These are phyloP conservation scores for Leccinellum luteum DNA, from an alignment of 768 basidiomycete genomes.

Conservation along the genomic window DNA sequence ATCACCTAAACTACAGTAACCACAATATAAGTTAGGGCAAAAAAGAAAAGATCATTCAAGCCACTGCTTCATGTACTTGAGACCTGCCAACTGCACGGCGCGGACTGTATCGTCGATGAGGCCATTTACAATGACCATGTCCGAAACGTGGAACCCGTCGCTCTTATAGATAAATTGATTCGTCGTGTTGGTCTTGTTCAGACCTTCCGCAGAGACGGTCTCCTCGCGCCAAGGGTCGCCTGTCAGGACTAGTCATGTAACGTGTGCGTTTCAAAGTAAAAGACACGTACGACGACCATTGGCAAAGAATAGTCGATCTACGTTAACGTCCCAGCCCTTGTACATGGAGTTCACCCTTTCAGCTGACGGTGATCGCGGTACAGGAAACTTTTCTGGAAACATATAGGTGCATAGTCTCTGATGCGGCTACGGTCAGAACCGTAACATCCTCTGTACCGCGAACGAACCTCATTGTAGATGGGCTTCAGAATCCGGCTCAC, in stretches of 20 bases:
- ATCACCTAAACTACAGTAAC: neutral
- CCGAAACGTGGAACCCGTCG: slow-evolving; percentile 70
- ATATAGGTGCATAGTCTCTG: slow-evolving; percentile 70
- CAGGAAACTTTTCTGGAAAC: slow-evolving; percentile 60
- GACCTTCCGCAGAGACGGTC: slow-evolving; percentile 58
- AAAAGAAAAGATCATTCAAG: slow-evolving; percentile 25
- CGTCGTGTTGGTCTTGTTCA: slow-evolving; percentile 44
- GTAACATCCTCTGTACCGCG: neutral
- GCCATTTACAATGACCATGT: slow-evolving; percentile 44
- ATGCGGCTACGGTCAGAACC: neutral
- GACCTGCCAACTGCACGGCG: slow-evolving; percentile 51
- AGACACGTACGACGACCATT: slow-evolving; percentile 58
- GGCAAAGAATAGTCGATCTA: slow-evolving; percentile 63
- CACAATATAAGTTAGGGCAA: neutral
- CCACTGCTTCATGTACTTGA: slow-evolving; percentile 57
- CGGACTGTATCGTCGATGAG: slow-evolving; percentile 48
- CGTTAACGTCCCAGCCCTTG: slow-evolving; percentile 59
- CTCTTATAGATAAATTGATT: slow-evolving; percentile 55
- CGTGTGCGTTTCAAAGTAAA: neutral
- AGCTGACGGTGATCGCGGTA: slow-evolving; percentile 43
- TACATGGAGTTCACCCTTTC: slow-evolving; percentile 47
- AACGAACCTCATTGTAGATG: slow-evolving; percentile 26
- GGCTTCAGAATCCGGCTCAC: slow-evolving; percentile 35
- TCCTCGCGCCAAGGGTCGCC: slow-evolving; percentile 75
- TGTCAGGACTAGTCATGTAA: slow-evolving; percentile 17